phyloP scores from a whole-genome alignment of 176 grass and related monocot genomes.

The Eragrostis nindensis region DNA sequence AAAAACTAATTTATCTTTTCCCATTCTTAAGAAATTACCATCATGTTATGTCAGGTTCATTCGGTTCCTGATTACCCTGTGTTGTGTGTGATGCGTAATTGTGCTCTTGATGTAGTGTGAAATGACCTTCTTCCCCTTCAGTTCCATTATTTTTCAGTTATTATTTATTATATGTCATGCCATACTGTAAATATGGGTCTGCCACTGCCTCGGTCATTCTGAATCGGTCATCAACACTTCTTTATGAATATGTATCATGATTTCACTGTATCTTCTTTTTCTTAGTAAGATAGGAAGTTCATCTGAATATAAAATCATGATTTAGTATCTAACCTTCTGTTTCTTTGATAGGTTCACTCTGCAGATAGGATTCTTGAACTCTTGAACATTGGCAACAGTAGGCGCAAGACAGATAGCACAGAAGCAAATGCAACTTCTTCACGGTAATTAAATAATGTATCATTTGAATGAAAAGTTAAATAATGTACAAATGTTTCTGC shows the following conservation, averaged over 20 bases:
- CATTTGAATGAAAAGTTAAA: constrained; percentile 25
- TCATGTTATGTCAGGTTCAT: background rate
- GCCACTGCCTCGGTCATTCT: constrained; percentile 7
- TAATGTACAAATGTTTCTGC: background rate
- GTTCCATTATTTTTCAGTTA: background rate
- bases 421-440: constrained; percentile 96
- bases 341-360: constrained; percentile 76
- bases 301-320: background rate
- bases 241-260: too few species aligned
- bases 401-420: constrained; percentile 98
- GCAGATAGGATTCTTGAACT: constrained; percentile 99
- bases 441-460: constrained; percentile 55
- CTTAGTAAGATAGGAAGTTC: too few species aligned
- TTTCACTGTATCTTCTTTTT: too few species aligned
- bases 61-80: background rate
- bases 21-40: constrained; percentile 1
- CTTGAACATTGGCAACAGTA: constrained; percentile 92
- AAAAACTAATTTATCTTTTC: background rate
- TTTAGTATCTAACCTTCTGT: background rate
- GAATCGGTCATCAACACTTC: too few species aligned
- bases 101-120: constrained; percentile 5
- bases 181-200: constrained; percentile 4
- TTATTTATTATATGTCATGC: background rate
- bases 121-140: background rate
- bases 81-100: background rate